phyloP scores from a whole-genome alignment of 140 eudicot species.

The Flaveria floridana region DNA sequence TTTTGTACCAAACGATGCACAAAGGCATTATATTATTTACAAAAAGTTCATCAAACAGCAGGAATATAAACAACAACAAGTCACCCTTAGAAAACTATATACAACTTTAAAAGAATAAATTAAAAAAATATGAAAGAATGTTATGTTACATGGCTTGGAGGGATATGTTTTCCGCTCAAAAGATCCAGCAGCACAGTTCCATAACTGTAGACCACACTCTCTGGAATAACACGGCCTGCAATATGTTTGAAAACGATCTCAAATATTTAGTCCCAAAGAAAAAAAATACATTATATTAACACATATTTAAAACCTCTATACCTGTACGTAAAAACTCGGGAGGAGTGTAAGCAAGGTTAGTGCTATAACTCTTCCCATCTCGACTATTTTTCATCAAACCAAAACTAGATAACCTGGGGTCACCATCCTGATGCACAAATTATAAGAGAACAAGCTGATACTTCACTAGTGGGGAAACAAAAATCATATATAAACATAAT shows the following conservation, averaged over 20 bases:
- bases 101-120: not conserved
- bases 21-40: not conserved
- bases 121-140: slow-evolving; percentile 25
- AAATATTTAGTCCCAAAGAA: not conserved
- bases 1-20: not conserved
- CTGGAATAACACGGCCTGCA: slow-evolving; percentile 97
- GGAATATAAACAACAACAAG: not conserved
- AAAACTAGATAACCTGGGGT: slow-evolving; percentile 89
- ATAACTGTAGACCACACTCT: slow-evolving; percentile 90
- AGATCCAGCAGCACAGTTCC: slow-evolving; percentile 97
- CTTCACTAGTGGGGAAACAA: not conserved
- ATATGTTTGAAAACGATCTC: slow-evolving; percentile 10
- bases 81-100: not conserved
- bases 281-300: not conserved
- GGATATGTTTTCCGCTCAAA: slow-evolving; percentile 94
- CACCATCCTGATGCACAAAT: slow-evolving; percentile 68
- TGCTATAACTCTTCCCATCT: slow-evolving; percentile 97
- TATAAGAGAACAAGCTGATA: not conserved
- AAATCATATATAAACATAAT: not conserved
- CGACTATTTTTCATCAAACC: slow-evolving; percentile 98
- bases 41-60: slow-evolving; percentile 1
- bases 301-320: slow-evolving; percentile 31
- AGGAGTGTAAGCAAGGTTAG: slow-evolving; percentile 95
- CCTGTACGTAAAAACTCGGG: slow-evolving; percentile 98
- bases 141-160: slow-evolving; percentile 88